Evolutionary conservation across 306 rosid species (phyloP), one percentile per base, ranked within the genome.

Genomic region (Mucuna pruriens): DNA sequence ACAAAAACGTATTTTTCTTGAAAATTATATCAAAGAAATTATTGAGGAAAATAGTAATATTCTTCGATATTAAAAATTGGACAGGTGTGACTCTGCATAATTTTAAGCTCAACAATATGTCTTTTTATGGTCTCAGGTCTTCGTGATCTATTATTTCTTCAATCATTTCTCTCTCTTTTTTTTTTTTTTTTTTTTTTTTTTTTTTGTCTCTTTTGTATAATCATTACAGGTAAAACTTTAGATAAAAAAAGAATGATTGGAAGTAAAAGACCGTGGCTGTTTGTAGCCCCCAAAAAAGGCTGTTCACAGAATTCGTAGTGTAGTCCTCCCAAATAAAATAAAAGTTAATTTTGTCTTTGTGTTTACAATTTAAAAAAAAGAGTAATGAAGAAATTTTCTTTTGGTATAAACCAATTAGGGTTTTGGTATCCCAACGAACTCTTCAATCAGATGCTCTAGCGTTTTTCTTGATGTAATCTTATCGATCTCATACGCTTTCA

Each of bases 381-480:
- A 58, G 29, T 63, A 34, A 48, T 13, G 67, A 15, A 15, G 17
- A 44, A 1, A 63, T 29, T 1, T 20, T 29, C 19, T 77, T 25
- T 74, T 25, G 1, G 12, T 61, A 64, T 22, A 71, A 61, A 23
- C 23, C 15, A 48, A 76, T 55, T 70, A 75, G 55, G 81, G 6
- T 64, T 75, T 88, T 64, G 83, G 77, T 69, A 63, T 84, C 80
- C 89, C 96, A 29, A 85, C 84, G 87, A 92, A 89, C 74, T 91
- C 91, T 72, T 89, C 82, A 62, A 94, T 79, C 9, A 94, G 89
- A 67, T 84, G 75, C 81, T 94, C 94, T 0, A 92, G 65, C 19
- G 81, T 88, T 91, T 89, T 91, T 81, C 97, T 92, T 22, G 97
- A 91, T 9, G 86, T 89, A 61, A 92, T 84, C 88, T 88, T 87